Evolutionary conservation across 2,329 filamentous ascomycete genomes (phyloP).

Genomic region (Fusarium udum): DNA sequence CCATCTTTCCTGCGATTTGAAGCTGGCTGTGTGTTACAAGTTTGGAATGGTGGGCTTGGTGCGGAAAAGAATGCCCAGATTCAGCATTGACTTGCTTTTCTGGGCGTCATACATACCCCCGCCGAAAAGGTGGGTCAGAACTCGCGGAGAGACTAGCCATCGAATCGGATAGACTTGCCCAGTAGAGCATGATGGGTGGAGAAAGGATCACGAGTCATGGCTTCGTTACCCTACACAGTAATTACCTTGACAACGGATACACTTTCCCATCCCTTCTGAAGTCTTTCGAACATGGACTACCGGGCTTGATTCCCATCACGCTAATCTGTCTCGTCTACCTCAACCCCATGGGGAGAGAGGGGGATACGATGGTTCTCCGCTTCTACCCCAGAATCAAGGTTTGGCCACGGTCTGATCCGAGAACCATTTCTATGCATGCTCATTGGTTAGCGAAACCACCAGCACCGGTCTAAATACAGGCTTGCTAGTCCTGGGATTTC

Average conservation of each 20-base stretch:
- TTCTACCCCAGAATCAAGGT: background rate
- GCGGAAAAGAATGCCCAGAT: background rate
- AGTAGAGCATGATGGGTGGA: rapidly evolving
- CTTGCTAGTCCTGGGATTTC: background rate
- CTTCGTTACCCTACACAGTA: background rate
- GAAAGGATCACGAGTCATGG: background rate
- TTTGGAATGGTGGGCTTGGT: background rate
- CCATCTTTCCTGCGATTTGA: background rate
- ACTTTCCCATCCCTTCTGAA: background rate
- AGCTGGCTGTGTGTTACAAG: background rate
- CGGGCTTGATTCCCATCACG: background rate
- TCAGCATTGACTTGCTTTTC: background rate
- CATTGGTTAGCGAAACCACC: background rate
- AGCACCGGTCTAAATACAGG: background rate
- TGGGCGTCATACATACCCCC: background rate
- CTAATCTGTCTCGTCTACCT: background rate
- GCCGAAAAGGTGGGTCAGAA: background rate
- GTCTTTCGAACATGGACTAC: background rate
- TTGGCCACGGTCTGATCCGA: background rate
- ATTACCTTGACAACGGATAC: background rate
- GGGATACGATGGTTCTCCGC: background rate
- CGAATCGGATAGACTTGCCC: background rate
- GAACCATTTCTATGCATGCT: background rate
- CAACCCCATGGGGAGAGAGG: background rate
- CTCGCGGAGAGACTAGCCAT: background rate